Base-by-base conservation (phyloP, 352 stramenopile genomes). In the Globisporangium spiculum region DNA sequence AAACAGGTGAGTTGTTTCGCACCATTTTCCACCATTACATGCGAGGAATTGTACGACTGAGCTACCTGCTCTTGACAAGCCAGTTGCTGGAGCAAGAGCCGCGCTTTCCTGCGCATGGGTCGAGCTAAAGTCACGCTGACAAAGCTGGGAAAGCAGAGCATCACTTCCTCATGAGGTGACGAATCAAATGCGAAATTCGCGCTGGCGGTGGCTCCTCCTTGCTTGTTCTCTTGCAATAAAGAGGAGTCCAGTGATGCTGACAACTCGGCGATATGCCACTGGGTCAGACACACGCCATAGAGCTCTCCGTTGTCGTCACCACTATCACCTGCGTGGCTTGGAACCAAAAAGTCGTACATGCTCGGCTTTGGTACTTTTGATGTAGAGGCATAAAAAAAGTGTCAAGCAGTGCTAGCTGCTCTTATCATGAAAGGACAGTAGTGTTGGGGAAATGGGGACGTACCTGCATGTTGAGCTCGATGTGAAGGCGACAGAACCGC, bases 321-420 rank as follows among this genome's bases (percentile, higher is more conserved):
- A 8, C 34, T 9, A 8, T 38, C 14, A 41, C 1, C 24, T 4
- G 22, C n/a, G 30, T 63, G 41, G 0, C 36, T 63, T 5, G 77
- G 71, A 0, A 84, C 14, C 59, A 86, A 58, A 57, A 90, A 89
- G n/a, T 80, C 75, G 36, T 84, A 80, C 18, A 88, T 73, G 0
- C 70, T 69, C 1, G 75, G 30, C 24, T 68, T 71, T 0, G 77
- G 75, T 12, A 67, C 75, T 84, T 38, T 20, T 14, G 7, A 38
- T 30, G 10, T 20, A 27, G 3, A 14, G 24, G 46, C 9, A 65
- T 3, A 36, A 26, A 26, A 26, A 9, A 53, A 24, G 10, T 3
- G 16, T 46, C 36, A 65, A 36, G 26, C 18, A 20, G 12, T 26
- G 16, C 41, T 9, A 44, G 14, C 12, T 46, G 7, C 0, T 1